Conservation (phyloP, 2,329 filamentous ascomycete genomes). For the Fusarium paranaense region DNA sequence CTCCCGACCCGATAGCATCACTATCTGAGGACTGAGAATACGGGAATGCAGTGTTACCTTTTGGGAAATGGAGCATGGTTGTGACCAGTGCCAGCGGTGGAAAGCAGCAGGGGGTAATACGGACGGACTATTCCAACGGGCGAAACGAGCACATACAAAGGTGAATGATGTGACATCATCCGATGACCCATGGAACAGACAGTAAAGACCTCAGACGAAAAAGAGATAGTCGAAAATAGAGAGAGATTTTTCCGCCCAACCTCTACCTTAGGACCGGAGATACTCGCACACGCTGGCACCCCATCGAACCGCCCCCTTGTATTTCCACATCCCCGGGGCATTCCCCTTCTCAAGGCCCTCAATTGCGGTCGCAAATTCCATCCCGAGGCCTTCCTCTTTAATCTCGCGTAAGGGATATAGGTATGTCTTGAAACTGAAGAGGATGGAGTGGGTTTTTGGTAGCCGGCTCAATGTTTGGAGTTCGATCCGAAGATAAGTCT, state of each 20-base stretch:
- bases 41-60: neutral
- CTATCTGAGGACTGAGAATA: neutral
- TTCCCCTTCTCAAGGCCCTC: slow-evolving; percentile 64
- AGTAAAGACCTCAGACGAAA: neutral
- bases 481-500: neutral
- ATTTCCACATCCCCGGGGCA: slow-evolving; percentile 65
- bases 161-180: neutral
- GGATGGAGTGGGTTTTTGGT: neutral
- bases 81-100: neutral
- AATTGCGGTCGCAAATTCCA: slow-evolving; percentile 58
- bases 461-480: neutral
- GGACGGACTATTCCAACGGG: neutral
- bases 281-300: slow-evolving; percentile 60
- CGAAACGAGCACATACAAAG: neutral
- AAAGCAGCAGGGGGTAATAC: neutral
- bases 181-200: neutral
- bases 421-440: neutral
- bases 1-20: neutral
- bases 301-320: slow-evolving; percentile 64
- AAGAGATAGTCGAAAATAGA: neutral
- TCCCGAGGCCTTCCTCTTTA: neutral
- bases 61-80: neutral
- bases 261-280: slow-evolving; percentile 49
- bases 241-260: neutral
- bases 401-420: neutral